A percentile compares a stretch with the other conserved stretches of the same genome.
Conservation (phyloP, 148 eudicot species). For the Limonium bicolor region DNA sequence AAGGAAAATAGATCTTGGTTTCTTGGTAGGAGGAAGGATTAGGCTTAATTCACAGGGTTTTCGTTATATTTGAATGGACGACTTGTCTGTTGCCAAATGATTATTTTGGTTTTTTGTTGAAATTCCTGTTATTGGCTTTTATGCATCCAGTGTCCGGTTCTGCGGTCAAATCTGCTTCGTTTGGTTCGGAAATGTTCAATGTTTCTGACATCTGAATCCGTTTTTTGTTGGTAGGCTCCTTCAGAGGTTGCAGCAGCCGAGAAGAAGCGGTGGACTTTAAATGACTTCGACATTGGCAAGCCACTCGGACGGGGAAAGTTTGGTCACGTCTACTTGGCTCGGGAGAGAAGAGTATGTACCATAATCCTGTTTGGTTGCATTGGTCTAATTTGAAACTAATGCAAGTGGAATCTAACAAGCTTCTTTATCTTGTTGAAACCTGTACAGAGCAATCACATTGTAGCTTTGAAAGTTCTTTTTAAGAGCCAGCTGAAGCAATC, state of each 20-base stretch:
- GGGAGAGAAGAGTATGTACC: conserved; percentile 75
- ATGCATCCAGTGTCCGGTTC: not conserved
- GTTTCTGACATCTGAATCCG: not conserved
- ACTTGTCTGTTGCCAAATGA: not conserved
- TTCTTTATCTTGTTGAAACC: too few relatives aligned
- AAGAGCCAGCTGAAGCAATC: conserved; percentile 87
- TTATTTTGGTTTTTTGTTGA: not conserved
- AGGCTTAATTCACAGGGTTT: too few relatives aligned
- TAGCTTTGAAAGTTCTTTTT: conserved; percentile 83
- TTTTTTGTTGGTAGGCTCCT: conserved; percentile 21
- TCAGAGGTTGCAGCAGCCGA: conserved; percentile 47
- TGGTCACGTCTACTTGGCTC: conserved; percentile 84
- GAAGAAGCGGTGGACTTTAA: conserved; percentile 73
- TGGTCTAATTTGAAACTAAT: too few relatives aligned
- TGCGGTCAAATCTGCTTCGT: not conserved
- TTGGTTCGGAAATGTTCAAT: not conserved
- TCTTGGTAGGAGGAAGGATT: too few relatives aligned
- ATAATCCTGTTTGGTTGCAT: too few relatives aligned
- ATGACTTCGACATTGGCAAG: conserved; percentile 86
- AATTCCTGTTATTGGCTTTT: not conserved
- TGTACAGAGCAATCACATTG: conserved; percentile 93
- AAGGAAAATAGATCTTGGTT: not conserved
- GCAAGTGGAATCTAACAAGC: too few relatives aligned
- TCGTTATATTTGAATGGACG: not conserved
- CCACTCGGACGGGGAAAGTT: conserved; percentile 96